Conservation (phyloP, 805 yeast genomes). For the Nakazawaea molendinolei region DNA sequence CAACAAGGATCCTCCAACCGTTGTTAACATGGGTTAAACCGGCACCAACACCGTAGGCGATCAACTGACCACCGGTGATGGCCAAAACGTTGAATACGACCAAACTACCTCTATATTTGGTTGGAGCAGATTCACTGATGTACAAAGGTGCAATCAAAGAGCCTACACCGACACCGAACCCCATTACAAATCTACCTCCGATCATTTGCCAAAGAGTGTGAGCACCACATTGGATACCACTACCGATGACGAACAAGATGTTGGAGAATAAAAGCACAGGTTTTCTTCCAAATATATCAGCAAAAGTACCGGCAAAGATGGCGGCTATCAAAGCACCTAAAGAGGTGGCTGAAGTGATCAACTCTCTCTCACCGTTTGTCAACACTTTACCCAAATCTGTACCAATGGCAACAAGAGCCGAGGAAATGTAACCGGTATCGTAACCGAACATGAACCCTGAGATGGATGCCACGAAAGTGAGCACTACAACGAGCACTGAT, state of each 20-base stretch:
- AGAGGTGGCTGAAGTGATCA: conserved; percentile 91
- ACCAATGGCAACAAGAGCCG: conserved; percentile 83
- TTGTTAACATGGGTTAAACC: conserved; percentile 65
- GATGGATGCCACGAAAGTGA: conserved; percentile 76
- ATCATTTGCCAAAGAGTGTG: conserved; percentile 86
- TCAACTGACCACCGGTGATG: conserved; percentile 90
- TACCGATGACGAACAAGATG: conserved; percentile 75
- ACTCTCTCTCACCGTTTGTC: conserved; percentile 75
- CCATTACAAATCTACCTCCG: conserved; percentile 86
- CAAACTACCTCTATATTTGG: conserved; percentile 83
- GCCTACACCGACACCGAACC: conserved; percentile 95
- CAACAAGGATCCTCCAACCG: conserved; percentile 94
- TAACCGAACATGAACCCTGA: conserved; percentile 97
- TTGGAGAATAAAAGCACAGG: conserved; percentile 81
- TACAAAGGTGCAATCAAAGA: conserved; percentile 92
- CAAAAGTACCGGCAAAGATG: conserved; percentile 68
- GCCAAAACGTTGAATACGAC: conserved; percentile 85
- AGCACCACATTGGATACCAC: conserved; percentile 77
- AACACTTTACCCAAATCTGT: conserved; percentile 60
- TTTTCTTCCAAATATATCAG: conserved; percentile 82
- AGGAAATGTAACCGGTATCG: conserved; percentile 94
- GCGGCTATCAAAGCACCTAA: conserved; percentile 87
- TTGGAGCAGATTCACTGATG: conserved; percentile 88
- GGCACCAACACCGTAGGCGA: conserved; percentile 92
- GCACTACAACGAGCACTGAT: conserved; percentile 54